Base-by-base conservation (phyloP, 345 rosid species). In the Gossypium ekmanianum region DNA sequence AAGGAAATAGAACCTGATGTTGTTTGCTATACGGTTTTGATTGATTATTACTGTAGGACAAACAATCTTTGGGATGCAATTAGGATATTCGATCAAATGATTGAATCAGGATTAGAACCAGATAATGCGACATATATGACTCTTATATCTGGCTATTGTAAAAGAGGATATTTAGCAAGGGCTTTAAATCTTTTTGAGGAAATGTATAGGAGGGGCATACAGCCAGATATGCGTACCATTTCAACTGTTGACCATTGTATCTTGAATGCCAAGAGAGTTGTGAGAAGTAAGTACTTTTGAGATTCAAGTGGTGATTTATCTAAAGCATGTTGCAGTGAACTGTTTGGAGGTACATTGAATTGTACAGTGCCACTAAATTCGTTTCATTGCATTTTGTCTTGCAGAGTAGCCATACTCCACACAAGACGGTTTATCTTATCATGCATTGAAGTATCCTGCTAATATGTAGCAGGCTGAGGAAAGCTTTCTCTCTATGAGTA, bases 21-120 rank as follows among this genome's bases (percentile, higher is more conserved):
- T 71, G 73, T 82, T 44, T 82, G 82, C 75, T 90, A 89, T 67
- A 90, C 91, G 3, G 92, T 85, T 75, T 45, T 94, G 84, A 91
- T 94, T 66, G 85, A 84, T 70, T 75, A 78, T 44, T 83, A 79
- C 54, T 87, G 90, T 75, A 89, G 83, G 84, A 80, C 83, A 71
- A 72, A 84, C 14, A 83, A 88, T 47, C 77, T 89, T 39, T 55
- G 50, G 48, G 79, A 68, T 39, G 94, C 97, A 50, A 27, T 71
- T 45, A 45, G 58, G 17, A 75, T 87, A 43, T 86, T 88, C 52
- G 34, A 74, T 73, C 79, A 78, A 78, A 87, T 94, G 87, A 80
- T 83, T 71, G 84, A 82, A 11, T 78, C 68, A 78, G 97, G 91
- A 45, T 73, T 88, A 61, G 67, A 82, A 79, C 97, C 97, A 54